Conservation (phyloP, 768 basidiomycete genomes). For the Macrolepiota fuliginosa region DNA sequence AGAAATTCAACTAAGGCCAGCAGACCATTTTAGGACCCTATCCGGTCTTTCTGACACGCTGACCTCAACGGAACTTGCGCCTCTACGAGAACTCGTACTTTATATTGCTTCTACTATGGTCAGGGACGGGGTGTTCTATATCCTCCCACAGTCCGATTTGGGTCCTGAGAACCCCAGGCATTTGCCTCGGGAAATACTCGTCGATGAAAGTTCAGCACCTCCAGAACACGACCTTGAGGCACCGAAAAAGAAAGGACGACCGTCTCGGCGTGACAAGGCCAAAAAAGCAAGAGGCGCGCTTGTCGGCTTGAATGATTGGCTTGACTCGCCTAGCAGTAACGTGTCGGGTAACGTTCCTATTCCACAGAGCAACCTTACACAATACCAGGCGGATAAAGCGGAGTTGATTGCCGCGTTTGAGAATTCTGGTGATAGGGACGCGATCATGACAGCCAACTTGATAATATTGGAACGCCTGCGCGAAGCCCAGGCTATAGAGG, state of each 20-base stretch:
- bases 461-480: constrained; percentile 51
- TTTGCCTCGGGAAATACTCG: constrained; percentile 68
- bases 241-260: constrained; percentile 60
- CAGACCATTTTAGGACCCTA: constrained; percentile 59
- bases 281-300: constrained; percentile 52
- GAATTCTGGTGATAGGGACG: constrained; percentile 23
- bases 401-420: constrained; percentile 29
- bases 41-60: constrained; percentile 46
- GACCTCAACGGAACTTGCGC: constrained; percentile 33
- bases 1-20: constrained; percentile 1
- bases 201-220: constrained; percentile 36
- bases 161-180: constrained; percentile 57
- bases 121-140: constrained; percentile 50
- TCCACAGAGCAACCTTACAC: constrained; percentile 31
- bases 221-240: constrained; percentile 21
- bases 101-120: constrained; percentile 50
- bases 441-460: constrained; percentile 44
- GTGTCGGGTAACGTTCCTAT: not conserved
- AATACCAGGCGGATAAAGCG: constrained; percentile 33
- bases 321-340: constrained; percentile 19
- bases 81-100: constrained; percentile 49
- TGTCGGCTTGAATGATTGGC: constrained; percentile 46
- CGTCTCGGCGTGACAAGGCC: constrained; percentile 56
- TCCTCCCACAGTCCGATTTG: constrained; percentile 53
- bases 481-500: constrained; percentile 46